These are phyloP conservation scores for Colletotrichum somersetense DNA, from an alignment of 2,329 filamentous ascomycete genomes.

Conservation along the genomic window DNA sequence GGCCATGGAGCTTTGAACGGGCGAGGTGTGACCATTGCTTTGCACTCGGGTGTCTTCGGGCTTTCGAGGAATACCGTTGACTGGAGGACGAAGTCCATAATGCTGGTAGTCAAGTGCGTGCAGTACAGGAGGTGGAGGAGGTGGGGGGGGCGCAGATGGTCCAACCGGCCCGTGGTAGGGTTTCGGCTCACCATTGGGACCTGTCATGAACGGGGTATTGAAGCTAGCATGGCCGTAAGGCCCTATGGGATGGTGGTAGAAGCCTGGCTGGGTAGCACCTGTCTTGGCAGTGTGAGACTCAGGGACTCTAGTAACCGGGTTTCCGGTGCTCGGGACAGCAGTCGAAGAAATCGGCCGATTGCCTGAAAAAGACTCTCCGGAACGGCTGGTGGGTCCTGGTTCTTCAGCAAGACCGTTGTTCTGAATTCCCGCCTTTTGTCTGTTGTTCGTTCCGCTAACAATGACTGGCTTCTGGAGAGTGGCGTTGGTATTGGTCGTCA, in stretches of 20 bases:
- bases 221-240: neutral
- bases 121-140: neutral
- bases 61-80: neutral
- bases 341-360: neutral
- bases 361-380: neutral
- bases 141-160: neutral
- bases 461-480: neutral
- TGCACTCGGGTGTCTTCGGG: neutral
- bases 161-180: conserved; percentile 14
- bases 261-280: neutral
- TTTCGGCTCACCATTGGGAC: conserved; percentile 6
- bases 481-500: neutral
- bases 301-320: neutral
- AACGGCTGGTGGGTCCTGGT: neutral
- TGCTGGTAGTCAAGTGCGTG: neutral
- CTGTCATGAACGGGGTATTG: conserved; percentile 14
- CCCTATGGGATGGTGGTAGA: neutral
- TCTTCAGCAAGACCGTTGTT: neutral
- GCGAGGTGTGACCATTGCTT: neutral
- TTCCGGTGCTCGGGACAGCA: neutral
- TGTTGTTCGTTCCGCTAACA: conserved; percentile 15
- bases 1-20: neutral
- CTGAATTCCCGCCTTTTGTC: neutral
- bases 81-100: too few relatives aligned
- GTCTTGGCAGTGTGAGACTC: neutral